Evolutionary conservation across 169 alveolate genomes (phyloP).

Genomic region (Miamiensis avidus): DNA sequence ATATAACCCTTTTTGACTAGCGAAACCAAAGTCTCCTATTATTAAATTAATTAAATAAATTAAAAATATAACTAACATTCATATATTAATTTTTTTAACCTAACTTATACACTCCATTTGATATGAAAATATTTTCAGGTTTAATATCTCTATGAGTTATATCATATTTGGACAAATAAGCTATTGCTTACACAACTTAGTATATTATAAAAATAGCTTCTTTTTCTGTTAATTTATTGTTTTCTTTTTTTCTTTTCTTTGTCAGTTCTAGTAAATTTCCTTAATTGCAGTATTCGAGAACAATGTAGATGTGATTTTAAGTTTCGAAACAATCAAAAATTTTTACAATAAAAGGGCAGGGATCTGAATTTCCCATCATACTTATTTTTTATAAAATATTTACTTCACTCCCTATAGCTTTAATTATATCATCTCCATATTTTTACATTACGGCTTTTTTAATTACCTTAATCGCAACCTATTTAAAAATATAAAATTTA

Average conservation of each 20-base stretch:
- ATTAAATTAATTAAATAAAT: neutral
- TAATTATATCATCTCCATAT: constrained; percentile 46
- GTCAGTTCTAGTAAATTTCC: constrained; percentile 28
- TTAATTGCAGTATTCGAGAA: constrained; percentile 41
- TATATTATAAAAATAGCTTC: constrained; percentile 22
- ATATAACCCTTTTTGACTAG: constrained; percentile 33
- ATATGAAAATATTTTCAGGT: constrained; percentile 48
- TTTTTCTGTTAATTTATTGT: constrained; percentile 33
- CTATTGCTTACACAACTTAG: constrained; percentile 26
- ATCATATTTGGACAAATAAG: constrained; percentile 16
- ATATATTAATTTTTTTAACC: too few species aligned
- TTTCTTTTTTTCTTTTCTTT: constrained; percentile 9
- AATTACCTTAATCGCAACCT: constrained; percentile 54
- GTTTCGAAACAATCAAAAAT: constrained; percentile 46
- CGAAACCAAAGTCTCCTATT: constrained; percentile 40
- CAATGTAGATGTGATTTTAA: constrained; percentile 33
- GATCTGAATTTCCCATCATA: constrained; percentile 4
- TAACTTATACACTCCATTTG: constrained; percentile 41
- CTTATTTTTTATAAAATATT: constrained; percentile 28
- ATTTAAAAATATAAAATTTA: too few species aligned
- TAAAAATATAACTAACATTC: too few species aligned
- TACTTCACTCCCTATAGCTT: constrained; percentile 38
- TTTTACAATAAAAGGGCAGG: constrained; percentile 46
- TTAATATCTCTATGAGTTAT: constrained; percentile 50
- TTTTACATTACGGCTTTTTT: constrained; percentile 26